Conservation (phyloP, 345 rosid species). For the Passiflora organensis region DNA sequence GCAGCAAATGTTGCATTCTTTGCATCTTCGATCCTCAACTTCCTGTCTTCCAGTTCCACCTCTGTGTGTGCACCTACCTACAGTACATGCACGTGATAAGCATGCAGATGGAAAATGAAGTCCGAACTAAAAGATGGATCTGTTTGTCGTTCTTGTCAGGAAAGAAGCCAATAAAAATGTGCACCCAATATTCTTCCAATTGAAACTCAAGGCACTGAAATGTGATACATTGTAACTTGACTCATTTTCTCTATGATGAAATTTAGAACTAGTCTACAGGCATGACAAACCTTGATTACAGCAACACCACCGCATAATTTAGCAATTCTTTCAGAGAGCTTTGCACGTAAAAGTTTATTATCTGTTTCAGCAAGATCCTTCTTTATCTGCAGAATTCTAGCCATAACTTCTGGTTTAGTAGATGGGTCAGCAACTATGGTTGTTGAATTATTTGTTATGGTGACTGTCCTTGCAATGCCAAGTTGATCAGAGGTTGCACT, state of each 20-base stretch:
- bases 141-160: no score
- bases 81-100: not conserved
- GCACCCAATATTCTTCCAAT: not conserved
- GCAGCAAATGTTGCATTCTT: slow-evolving; percentile 94
- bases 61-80: slow-evolving; percentile 89
- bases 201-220: not conserved
- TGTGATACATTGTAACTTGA: not conserved
- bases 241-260: not conserved
- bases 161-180: no score
- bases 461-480: slow-evolving; percentile 69
- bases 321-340: slow-evolving; percentile 81
- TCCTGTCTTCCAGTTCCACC: slow-evolving; percentile 82
- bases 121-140: not conserved
- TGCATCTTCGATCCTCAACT: slow-evolving; percentile 84
- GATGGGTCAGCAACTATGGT: slow-evolving; percentile 78
- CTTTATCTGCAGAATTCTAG: slow-evolving; percentile 81
- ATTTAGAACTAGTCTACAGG: not conserved
- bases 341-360: slow-evolving; percentile 46
- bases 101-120: not conserved
- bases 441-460: slow-evolving; percentile 65
- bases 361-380: slow-evolving; percentile 82
- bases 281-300: slow-evolving; percentile 66
- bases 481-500: slow-evolving; percentile 89
- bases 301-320: slow-evolving; percentile 89
- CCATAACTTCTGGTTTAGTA: slow-evolving; percentile 84